Evolutionary conservation across 768 basidiomycete species (phyloP), one percentile per base, ranked within the genome.

Genomic region (Pisolithus microcarpus): DNA sequence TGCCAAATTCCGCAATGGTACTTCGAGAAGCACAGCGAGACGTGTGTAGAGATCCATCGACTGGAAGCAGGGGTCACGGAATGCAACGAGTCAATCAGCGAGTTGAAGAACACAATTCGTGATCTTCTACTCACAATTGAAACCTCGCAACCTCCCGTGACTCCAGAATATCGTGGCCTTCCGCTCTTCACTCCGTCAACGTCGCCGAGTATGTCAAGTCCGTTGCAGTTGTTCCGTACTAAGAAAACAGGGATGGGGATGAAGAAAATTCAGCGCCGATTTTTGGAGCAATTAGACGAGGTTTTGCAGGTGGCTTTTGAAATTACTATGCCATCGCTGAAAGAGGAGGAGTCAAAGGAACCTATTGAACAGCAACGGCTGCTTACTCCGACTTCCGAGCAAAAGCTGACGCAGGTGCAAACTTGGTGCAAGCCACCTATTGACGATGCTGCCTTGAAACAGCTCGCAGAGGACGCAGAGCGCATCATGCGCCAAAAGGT

Each of bases 11-110:
- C 95, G 2, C 89, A 95, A 54, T 99, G 96, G 96, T 99, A 93
- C 73, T 99, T 99, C 66, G 96, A 98, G 73, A 98, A 97, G 73
- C 96, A 99, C 73, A 98, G 92, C 78, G 96, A 99, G 70, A 98
- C 94, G 10, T 99, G 96, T 60, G 91, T 83, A 58, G 95, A 97
- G 70, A 85, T 89, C 3, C 96, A 99, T 70, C 84, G 91, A 42
- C 76, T 99, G 54, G 96, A 99, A 69, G 92, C 93, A 16, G 94
- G 96, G 67, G 93, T 98, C 57, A 71, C 78, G 37, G 90, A 92
- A 62, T 91, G 87, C 73, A 96, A 98, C 70, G 96, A 99, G 66
- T 85, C 85, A 21, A 85, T 98, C 50, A 69, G 76, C 15, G 96
- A 98, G 62, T 76, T 98, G 48, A 81, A 84, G 52, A 88, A 84